A percentile compares a stretch with the other conserved stretches of the same genome.
Evolutionary conservation across 2,329 filamentous ascomycete species (phyloP).

Genomic region (Pseudogymnoascus sp.): DNA sequence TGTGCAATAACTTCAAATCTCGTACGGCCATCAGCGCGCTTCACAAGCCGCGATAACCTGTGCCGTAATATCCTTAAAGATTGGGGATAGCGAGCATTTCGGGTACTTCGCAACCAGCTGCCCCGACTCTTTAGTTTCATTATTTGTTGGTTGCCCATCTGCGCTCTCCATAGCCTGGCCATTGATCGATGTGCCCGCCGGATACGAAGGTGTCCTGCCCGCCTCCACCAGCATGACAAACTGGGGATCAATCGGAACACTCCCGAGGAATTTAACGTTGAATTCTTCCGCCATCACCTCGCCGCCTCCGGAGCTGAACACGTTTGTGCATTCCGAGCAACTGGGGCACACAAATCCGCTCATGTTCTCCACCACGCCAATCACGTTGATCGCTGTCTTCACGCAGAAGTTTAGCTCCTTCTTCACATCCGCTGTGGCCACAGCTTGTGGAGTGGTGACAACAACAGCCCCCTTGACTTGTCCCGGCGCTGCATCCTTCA

Average conservation of each 20-base stretch:
- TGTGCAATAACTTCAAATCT: not conserved
- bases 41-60: constrained; percentile 37
- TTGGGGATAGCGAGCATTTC: constrained; percentile 60
- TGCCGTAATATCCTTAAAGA: constrained; percentile 61
- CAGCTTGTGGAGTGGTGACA: constrained; percentile 92
- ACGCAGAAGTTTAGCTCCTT: constrained; percentile 84
- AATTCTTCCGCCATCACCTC: constrained; percentile 85
- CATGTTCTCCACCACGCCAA: constrained; percentile 98
- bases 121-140: constrained; percentile 32
- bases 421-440: constrained; percentile 82
- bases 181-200: constrained; percentile 57
- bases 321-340: constrained; percentile 80
- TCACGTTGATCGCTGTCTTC: constrained; percentile 73
- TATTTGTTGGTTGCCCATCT: constrained; percentile 25
- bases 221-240: constrained; percentile 86
- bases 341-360: constrained; percentile 78
- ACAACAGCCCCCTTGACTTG: constrained; percentile 84
- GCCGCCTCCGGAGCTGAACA: constrained; percentile 89
- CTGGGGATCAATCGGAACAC: constrained; percentile 85
- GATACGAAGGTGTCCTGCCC: constrained; percentile 57
- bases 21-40: constrained; percentile 4
- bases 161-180: constrained; percentile 40
- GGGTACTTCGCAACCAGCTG: constrained; percentile 65
- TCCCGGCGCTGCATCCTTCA: constrained; percentile 54
- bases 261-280: constrained; percentile 73